Evolutionary conservation across 257 asterid genomes (phyloP).

Genomic region (Nicotiana knightiana): DNA sequence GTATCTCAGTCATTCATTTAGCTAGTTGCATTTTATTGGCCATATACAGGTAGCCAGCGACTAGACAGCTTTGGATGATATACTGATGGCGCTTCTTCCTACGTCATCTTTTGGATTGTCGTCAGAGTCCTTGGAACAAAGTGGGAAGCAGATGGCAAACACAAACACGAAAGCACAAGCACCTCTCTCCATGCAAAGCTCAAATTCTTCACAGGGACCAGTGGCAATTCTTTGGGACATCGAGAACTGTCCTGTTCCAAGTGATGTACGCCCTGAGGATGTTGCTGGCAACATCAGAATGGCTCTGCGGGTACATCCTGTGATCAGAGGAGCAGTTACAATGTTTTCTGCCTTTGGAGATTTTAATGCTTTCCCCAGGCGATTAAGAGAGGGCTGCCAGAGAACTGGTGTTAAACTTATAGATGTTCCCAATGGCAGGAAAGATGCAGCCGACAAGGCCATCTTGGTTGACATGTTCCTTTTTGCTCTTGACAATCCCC

Average conservation of each 20-base stretch:
- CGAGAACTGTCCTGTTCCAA: slow-evolving; percentile 92
- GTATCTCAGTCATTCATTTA: neutral
- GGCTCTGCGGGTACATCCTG: slow-evolving; percentile 78
- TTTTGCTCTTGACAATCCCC: slow-evolving; percentile 86
- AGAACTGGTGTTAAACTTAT: slow-evolving; percentile 87
- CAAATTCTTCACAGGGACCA: slow-evolving; percentile 36
- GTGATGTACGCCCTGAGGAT: slow-evolving; percentile 81
- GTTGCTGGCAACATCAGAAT: slow-evolving; percentile 78
- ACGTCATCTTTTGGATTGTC: slow-evolving; percentile 22
- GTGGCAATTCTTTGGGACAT: slow-evolving; percentile 96
- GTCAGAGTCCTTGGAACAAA: slow-evolving; percentile 31
- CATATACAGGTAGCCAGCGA: slow-evolving; percentile 21
- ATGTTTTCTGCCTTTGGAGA: slow-evolving; percentile 81
- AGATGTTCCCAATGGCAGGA: slow-evolving; percentile 88
- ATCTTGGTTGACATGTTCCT: slow-evolving; percentile 94
- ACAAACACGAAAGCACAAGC: slow-evolving; percentile 21
- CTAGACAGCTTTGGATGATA: slow-evolving; percentile 9
- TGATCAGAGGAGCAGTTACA: slow-evolving; percentile 68
- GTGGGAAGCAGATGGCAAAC: slow-evolving; percentile 21
- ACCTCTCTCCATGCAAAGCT: slow-evolving; percentile 29
- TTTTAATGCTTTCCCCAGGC: slow-evolving; percentile 74
- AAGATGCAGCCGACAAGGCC: slow-evolving; percentile 96
- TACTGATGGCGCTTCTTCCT: slow-evolving; percentile 36
- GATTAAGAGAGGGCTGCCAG: slow-evolving; percentile 92
- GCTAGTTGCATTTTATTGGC: neutral